These are phyloP conservation scores for Colletotrichum melonis DNA, from an alignment of 2,329 filamentous ascomycete species.

Conservation along the genomic window DNA sequence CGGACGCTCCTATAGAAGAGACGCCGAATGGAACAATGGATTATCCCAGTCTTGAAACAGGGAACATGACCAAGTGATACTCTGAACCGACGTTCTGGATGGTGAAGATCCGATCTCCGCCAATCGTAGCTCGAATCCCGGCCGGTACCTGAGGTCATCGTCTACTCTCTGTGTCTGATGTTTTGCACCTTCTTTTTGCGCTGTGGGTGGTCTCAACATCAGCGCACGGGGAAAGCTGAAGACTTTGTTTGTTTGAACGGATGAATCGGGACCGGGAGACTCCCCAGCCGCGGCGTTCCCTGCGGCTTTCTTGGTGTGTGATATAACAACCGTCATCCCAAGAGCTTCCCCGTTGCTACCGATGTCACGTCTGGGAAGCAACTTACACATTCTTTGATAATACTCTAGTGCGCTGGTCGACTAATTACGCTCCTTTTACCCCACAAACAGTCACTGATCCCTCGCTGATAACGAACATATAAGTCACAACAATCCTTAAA, in stretches of 20 bases:
- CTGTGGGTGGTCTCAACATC: conserved; percentile 22
- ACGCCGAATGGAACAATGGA: conserved; percentile 3
- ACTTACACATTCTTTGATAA: conserved; percentile 16
- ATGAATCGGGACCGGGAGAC: conserved; percentile 15
- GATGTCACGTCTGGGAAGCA: background rate
- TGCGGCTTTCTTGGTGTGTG: background rate
- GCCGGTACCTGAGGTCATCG: conserved; percentile 19
- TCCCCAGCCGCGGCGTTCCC: background rate
- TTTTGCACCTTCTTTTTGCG: conserved; percentile 16
- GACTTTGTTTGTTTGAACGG: conserved; percentile 20
- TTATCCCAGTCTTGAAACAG: conserved; percentile 34
- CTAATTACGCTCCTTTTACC: conserved; percentile 17
- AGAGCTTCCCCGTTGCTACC: background rate
- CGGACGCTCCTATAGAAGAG: background rate
- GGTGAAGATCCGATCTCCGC: conserved; percentile 9
- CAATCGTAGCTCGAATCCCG: conserved; percentile 6
- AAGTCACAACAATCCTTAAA: conserved; percentile 3
- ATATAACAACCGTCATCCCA: conserved; percentile 8
- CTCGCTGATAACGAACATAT: background rate
- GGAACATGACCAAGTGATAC: conserved; percentile 26
- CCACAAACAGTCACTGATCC: background rate
- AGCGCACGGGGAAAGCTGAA: conserved; percentile 19
- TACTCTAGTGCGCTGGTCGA: conserved; percentile 26
- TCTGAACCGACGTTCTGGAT: conserved; percentile 5
- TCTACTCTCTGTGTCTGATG: conserved; percentile 31